phyloP scores from a whole-genome alignment of 495 filamentous ascomycete genomes.

The Hypoxylon subgilvum region DNA sequence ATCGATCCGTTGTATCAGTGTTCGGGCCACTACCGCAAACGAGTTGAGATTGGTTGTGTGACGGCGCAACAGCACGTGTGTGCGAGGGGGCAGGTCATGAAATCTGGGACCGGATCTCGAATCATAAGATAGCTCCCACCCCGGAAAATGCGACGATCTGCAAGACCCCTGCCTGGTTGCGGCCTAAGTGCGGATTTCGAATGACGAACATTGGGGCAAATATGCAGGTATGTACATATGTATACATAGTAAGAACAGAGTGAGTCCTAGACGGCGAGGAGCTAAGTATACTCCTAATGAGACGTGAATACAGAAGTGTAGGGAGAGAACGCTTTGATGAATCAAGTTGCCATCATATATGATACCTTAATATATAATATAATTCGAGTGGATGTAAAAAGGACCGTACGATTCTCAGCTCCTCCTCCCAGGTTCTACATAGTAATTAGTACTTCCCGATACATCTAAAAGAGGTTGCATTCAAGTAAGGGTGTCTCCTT shows the following conservation, averaged over 20 bases:
- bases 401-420: slow-evolving; percentile 1
- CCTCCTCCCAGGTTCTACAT: background rate
- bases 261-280: too few species aligned
- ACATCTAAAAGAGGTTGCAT: too few species aligned
- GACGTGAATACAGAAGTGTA: too few species aligned
- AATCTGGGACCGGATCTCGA: slow-evolving; percentile 41
- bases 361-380: too few species aligned
- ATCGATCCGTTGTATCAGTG: slow-evolving; percentile 5
- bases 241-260: background rate
- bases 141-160: slow-evolving; percentile 45
- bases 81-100: slow-evolving; percentile 26
- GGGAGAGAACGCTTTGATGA: too few species aligned
- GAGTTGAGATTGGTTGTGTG: slow-evolving; percentile 39
- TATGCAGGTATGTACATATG: background rate
- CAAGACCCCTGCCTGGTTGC: slow-evolving; percentile 39
- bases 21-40: slow-evolving; percentile 35
- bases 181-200: slow-evolving; percentile 33
- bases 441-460: slow-evolving; percentile 5
- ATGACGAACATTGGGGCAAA: slow-evolving; percentile 25
- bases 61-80: slow-evolving; percentile 38
- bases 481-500: slow-evolving; percentile 6
- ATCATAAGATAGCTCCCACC: slow-evolving; percentile 36
- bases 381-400: too few species aligned
- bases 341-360: too few species aligned
- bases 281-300: too few species aligned